A percentile compares a stretch with the other conserved stretches of the same genome.
These are phyloP conservation scores for Spathaspora passalidarum DNA, from an alignment of 805 yeast species.

Conservation along the genomic window DNA sequence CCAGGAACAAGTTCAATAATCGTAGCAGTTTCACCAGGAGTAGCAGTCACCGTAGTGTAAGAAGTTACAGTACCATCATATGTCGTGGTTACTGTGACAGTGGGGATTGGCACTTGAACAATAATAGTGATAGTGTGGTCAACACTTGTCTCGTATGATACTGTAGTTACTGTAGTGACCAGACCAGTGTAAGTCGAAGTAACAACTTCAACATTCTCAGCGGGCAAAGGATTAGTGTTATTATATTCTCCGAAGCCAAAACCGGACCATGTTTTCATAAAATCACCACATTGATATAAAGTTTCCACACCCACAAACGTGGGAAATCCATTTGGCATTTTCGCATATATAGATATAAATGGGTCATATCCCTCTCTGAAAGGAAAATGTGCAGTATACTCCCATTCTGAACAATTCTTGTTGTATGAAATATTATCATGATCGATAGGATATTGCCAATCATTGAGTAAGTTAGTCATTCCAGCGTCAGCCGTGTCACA, in stretches of 20 bases:
- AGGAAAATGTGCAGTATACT: constrained; percentile 19
- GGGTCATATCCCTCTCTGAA: too few relatives aligned
- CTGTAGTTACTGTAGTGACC: constrained; percentile 17
- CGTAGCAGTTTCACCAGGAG: constrained; percentile 17
- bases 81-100: constrained; percentile 14
- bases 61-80: constrained; percentile 11
- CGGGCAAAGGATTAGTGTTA: too few relatives aligned
- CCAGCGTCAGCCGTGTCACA: constrained; percentile 9
- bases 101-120: constrained; percentile 18
- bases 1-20: constrained; percentile 11
- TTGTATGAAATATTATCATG: constrained; percentile 2
- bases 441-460: constrained; percentile 15
- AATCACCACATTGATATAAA: too few relatives aligned
- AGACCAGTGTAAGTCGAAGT: constrained; percentile 21
- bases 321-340: too few relatives aligned
- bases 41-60: constrained; percentile 13
- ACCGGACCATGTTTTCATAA: constrained; percentile 8
- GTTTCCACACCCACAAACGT: too few relatives aligned
- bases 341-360: too few relatives aligned
- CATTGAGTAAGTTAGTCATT: constrained; percentile 16
- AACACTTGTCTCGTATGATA: constrained; percentile 12
- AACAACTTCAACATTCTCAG: constrained; percentile 14
- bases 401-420: constrained; percentile 8
- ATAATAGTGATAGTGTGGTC: constrained; percentile 19
- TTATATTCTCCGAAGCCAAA: not conserved